phyloP scores from a whole-genome alignment of 805 yeast species.

The Geotrichum ghanense region DNA sequence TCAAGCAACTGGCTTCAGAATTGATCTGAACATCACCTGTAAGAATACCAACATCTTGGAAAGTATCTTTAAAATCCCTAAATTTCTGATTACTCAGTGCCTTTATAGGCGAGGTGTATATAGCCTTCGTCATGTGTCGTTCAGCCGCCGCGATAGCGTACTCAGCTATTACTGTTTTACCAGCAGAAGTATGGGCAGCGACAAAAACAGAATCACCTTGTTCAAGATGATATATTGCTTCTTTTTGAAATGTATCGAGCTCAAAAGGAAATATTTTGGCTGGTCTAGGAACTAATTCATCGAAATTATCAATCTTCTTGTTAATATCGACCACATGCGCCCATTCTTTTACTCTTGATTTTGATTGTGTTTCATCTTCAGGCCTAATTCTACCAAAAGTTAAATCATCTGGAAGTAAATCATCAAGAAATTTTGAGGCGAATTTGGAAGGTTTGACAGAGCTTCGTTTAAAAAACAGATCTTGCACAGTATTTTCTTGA shows the following conservation, averaged over 20 bases:
- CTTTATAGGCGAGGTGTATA: slow-evolving; percentile 91
- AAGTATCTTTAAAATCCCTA: slow-evolving; percentile 72
- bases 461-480: no score
- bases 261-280: slow-evolving; percentile 94
- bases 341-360: slow-evolving; percentile 52
- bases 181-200: slow-evolving; percentile 98
- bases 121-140: slow-evolving; percentile 91
- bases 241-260: slow-evolving; percentile 89
- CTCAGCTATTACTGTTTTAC: slow-evolving; percentile 96
- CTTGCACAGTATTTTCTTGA: slow-evolving; percentile 7
- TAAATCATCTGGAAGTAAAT: slow-evolving; percentile 38
- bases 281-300: slow-evolving; percentile 82
- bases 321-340: slow-evolving; percentile 89
- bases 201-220: slow-evolving; percentile 98
- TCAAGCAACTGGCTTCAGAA: slow-evolving; percentile 89
- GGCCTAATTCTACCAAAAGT: slow-evolving; percentile 32
- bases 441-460: background rate
- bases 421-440: slow-evolving; percentile 27
- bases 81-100: slow-evolving; percentile 85
- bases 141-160: slow-evolving; percentile 96
- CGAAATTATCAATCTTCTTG: slow-evolving; percentile 72
- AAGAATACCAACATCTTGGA: slow-evolving; percentile 82
- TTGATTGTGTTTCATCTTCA: slow-evolving; percentile 9
- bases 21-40: slow-evolving; percentile 98
- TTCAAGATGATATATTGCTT: slow-evolving; percentile 90